Evolutionary conservation across 148 eudicot genomes (phyloP).

Genomic region (Silene latifolia): DNA sequence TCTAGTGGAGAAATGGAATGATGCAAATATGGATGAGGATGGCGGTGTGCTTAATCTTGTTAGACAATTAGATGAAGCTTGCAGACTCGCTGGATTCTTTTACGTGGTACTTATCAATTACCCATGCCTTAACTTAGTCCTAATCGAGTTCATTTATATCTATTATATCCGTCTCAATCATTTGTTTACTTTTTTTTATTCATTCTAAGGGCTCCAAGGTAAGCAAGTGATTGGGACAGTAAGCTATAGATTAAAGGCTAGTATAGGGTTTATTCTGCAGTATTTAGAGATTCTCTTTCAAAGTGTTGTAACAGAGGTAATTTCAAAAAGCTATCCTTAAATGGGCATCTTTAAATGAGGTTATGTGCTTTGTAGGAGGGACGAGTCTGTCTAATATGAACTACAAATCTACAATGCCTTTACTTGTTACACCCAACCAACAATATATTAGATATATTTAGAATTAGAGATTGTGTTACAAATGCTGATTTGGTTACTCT

Average conservation of each 20-base stretch:
- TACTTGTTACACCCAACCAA: not conserved
- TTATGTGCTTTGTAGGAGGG: not conserved
- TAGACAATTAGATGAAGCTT: slow-evolving; percentile 60
- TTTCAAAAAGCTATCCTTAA: not conserved
- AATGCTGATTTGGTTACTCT: not conserved
- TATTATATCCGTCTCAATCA: no score
- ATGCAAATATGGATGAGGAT: slow-evolving; percentile 55
- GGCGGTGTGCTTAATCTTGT: slow-evolving; percentile 58
- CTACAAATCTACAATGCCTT: not conserved
- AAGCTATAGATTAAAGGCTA: no score
- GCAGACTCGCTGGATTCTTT: slow-evolving; percentile 87
- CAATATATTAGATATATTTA: not conserved
- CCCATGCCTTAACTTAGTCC: not conserved
- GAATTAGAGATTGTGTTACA: not conserved
- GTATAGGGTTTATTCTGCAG: not conserved
- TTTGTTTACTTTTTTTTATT: no score
- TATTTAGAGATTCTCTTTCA: not conserved
- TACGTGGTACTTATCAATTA: slow-evolving; percentile 51
- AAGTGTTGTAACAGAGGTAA: not conserved
- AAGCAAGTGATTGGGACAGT: no score
- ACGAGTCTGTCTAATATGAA: not conserved
- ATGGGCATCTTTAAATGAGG: not conserved
- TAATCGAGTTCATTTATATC: not conserved
- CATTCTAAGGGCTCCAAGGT: no score
- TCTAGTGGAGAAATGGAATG: slow-evolving; percentile 63